phyloP scores from a whole-genome alignment of 2,329 filamentous ascomycete genomes.

The Coniella lustricola region DNA sequence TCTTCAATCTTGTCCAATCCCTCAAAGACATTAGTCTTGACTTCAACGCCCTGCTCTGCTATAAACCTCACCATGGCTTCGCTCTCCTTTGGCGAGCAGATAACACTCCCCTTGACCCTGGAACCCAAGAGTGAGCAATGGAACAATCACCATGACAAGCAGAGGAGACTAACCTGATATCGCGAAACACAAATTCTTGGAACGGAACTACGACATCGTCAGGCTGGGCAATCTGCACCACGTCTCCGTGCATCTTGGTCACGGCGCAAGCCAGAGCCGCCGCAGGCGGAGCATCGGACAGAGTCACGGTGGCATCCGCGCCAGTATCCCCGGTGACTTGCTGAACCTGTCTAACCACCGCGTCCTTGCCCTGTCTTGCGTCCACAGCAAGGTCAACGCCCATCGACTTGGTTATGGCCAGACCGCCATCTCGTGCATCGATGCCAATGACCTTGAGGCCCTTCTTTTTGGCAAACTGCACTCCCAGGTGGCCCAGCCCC shows the following conservation, averaged over 20 bases:
- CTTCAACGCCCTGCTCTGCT: constrained; percentile 37
- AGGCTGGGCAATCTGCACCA: constrained; percentile 53
- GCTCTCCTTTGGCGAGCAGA: constrained; percentile 35
- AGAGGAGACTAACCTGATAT: background rate
- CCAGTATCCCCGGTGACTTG: constrained; percentile 40
- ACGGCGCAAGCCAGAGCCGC: constrained; percentile 38
- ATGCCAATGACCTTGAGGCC: constrained; percentile 47
- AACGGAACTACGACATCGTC: constrained; percentile 17
- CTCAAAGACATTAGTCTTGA: constrained; percentile 44
- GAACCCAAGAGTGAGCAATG: too few relatives aligned
- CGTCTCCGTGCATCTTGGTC: constrained; percentile 51
- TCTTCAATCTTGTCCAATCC: constrained; percentile 45
- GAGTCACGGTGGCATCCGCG: constrained; percentile 44
- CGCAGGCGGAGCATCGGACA: constrained; percentile 44
- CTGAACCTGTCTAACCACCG: constrained; percentile 39
- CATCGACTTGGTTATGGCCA: constrained; percentile 37
- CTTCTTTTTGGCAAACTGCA: constrained; percentile 41
- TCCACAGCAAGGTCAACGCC: constrained; percentile 30
- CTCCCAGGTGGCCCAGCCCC: constrained; percentile 46
- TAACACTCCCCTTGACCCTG: constrained; percentile 9
- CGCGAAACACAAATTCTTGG: constrained; percentile 2
- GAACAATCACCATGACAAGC: background rate
- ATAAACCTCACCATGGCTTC: constrained; percentile 40
- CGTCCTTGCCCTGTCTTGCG: constrained; percentile 39
- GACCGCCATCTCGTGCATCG: constrained; percentile 46